Evolutionary conservation across 139 green algal genomes (phyloP).

Genomic region (Astrephomene gubernaculifera): DNA sequence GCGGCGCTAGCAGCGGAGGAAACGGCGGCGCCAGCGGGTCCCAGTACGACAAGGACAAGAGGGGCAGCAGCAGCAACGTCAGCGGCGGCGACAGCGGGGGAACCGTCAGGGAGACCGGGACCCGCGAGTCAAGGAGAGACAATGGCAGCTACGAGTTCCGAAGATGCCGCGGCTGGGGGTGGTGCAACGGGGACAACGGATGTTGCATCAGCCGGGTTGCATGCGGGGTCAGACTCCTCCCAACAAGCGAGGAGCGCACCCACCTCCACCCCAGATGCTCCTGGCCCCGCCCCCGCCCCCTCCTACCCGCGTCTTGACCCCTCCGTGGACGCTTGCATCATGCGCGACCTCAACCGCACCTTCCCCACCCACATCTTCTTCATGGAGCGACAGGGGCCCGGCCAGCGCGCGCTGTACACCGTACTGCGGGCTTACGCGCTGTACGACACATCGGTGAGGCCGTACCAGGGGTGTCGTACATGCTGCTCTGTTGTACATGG

Average conservation of each 20-base stretch:
- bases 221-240: too few species aligned
- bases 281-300: constrained; percentile 40
- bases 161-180: too few species aligned
- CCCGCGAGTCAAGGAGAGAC: too few species aligned
- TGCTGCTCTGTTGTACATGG: too few species aligned
- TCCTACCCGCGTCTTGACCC: constrained; percentile 5
- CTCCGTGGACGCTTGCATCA: constrained; percentile 67
- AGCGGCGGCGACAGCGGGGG: neutral
- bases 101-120: neutral
- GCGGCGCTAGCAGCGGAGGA: neutral
- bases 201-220: too few species aligned
- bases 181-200: too few species aligned
- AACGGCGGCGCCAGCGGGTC: neutral
- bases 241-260: too few species aligned
- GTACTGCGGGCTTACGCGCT: constrained; percentile 80
- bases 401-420: constrained; percentile 86
- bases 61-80: neutral
- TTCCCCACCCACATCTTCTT: constrained; percentile 89
- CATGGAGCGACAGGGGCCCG: constrained; percentile 75
- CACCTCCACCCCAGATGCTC: too few species aligned
- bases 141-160: too few species aligned
- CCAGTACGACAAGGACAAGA: too few species aligned
- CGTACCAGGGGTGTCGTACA: too few species aligned
- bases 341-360: constrained; percentile 83
- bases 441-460: constrained; percentile 64